These are phyloP conservation scores for Boletus sp. DNA, from an alignment of 768 basidiomycete species.

Conservation along the genomic window DNA sequence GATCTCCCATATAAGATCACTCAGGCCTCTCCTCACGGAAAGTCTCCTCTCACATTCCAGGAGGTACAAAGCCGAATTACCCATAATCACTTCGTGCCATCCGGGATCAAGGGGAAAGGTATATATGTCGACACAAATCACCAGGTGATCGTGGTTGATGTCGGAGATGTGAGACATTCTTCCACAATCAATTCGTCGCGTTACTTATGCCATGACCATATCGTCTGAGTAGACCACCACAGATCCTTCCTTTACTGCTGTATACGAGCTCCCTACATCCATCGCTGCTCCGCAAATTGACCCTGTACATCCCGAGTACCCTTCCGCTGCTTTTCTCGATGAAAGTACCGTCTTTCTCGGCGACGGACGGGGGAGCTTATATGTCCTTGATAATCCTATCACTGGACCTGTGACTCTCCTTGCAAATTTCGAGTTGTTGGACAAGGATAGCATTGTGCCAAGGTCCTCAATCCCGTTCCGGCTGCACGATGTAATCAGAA, in stretches of 20 bases:
- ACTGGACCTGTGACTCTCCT: constrained; percentile 41
- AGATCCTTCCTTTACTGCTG: constrained; percentile 48
- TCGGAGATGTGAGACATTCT: constrained; percentile 51
- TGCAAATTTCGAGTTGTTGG: constrained; percentile 49
- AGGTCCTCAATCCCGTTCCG: constrained; percentile 37
- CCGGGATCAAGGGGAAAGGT: constrained; percentile 42
- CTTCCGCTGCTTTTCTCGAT: constrained; percentile 60
- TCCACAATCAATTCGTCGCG: neutral
- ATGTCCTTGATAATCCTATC: constrained; percentile 49
- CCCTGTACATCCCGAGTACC: constrained; percentile 63
- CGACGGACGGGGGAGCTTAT: constrained; percentile 69
- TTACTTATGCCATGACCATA: constrained; percentile 8
- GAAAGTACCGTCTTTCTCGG: constrained; percentile 50
- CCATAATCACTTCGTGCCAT: constrained; percentile 73
- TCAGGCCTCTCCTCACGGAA: constrained; percentile 55
- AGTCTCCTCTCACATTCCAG: constrained; percentile 64
- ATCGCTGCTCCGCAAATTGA: constrained; percentile 41
- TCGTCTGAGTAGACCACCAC: constrained; percentile 46
- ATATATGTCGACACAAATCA: constrained; percentile 67
- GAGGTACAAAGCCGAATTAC: constrained; percentile 83
- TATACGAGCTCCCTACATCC: constrained; percentile 60
- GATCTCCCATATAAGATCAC: constrained; percentile 44
- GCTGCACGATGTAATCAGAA: constrained; percentile 33
- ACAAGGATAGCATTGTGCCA: constrained; percentile 19
- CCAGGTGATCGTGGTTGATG: constrained; percentile 55